Conservation (phyloP, 164 flowering plant species). For the Annona cherimola region DNA sequence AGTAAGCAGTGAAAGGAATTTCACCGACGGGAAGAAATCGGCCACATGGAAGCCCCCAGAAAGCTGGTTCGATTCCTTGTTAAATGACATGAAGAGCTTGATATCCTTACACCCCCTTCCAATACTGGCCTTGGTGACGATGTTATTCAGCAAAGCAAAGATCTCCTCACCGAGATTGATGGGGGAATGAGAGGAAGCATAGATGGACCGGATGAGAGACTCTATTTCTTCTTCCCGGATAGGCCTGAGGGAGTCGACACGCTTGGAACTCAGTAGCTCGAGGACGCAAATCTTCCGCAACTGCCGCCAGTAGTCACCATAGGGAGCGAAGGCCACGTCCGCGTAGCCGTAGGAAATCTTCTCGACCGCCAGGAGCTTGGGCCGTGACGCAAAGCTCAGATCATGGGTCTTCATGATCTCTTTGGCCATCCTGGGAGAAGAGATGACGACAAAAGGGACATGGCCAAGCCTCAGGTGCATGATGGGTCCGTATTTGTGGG, state of each 20-base stretch:
- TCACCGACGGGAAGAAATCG: slow-evolving; percentile 29
- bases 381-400: slow-evolving; percentile 16
- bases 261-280: slow-evolving; percentile 29
- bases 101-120: slow-evolving; percentile 22
- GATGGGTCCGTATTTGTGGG: slow-evolving; percentile 26
- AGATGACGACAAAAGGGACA: slow-evolving; percentile 15
- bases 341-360: slow-evolving; percentile 9
- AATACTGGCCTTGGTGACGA: slow-evolving; percentile 20
- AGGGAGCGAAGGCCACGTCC: slow-evolving; percentile 6
- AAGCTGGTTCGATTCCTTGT: slow-evolving; percentile 1
- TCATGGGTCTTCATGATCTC: slow-evolving; percentile 26
- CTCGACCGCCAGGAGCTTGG: background rate
- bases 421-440: slow-evolving; percentile 23
- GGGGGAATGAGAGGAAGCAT: background rate
- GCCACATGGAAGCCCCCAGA: slow-evolving; percentile 18
- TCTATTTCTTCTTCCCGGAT: slow-evolving; percentile 24
- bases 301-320: slow-evolving; percentile 33
- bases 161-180: slow-evolving; percentile 22
- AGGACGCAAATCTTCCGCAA: slow-evolving; percentile 25
- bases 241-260: slow-evolving; percentile 22
- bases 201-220: slow-evolving; percentile 16
- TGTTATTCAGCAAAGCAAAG: slow-evolving; percentile 9
- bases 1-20: slow-evolving; percentile 15
- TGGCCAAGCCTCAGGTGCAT: slow-evolving; percentile 31
- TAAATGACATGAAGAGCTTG: slow-evolving; percentile 7